Evolutionary conservation across 495 filamentous ascomycete species (phyloP).

Genomic region (Glonium stellatum): DNA sequence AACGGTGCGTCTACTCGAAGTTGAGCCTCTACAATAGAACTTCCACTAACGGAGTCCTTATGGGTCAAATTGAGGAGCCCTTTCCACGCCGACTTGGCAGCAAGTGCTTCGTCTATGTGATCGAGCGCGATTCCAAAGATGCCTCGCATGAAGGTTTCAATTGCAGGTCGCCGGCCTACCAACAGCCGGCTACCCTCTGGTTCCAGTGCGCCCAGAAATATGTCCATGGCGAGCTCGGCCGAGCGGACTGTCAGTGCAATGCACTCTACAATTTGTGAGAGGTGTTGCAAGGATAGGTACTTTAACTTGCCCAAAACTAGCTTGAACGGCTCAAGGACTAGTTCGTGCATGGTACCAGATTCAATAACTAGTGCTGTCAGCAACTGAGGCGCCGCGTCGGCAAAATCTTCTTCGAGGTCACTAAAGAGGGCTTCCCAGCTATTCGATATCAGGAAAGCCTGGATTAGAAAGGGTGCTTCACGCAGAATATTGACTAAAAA

Average conservation of each 20-base stretch:
- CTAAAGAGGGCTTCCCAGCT: conserved; percentile 19
- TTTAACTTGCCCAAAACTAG: conserved; percentile 31
- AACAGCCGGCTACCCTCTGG: conserved; percentile 37
- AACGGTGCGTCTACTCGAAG: conserved; percentile 41
- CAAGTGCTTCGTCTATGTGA: conserved; percentile 42
- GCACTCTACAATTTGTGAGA: conserved; percentile 36
- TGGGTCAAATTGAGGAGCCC: conserved; percentile 33
- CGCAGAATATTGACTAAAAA: conserved; percentile 9
- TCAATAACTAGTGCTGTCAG: conserved; percentile 33
- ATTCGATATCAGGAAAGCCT: conserved; percentile 26
- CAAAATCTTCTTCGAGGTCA: conserved; percentile 19
- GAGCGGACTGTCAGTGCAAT: conserved; percentile 40
- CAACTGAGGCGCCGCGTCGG: conserved; percentile 19
- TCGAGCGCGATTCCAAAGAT: conserved; percentile 44
- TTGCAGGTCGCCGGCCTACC: conserved; percentile 27
- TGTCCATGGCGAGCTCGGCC: conserved; percentile 39
- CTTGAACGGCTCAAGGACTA: conserved; percentile 40
- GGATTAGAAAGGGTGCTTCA: conserved; percentile 8
- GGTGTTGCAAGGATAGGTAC: conserved; percentile 29
- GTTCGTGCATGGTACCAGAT: conserved; percentile 28
- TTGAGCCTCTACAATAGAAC: conserved; percentile 30
- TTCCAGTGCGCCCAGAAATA: conserved; percentile 42
- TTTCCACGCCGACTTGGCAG: conserved; percentile 29
- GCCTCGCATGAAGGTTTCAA: conserved; percentile 36
- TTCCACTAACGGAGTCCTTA: conserved; percentile 16